Conservation (phyloP, 768 basidiomycete species). For the Nevesoporus exiguus region DNA sequence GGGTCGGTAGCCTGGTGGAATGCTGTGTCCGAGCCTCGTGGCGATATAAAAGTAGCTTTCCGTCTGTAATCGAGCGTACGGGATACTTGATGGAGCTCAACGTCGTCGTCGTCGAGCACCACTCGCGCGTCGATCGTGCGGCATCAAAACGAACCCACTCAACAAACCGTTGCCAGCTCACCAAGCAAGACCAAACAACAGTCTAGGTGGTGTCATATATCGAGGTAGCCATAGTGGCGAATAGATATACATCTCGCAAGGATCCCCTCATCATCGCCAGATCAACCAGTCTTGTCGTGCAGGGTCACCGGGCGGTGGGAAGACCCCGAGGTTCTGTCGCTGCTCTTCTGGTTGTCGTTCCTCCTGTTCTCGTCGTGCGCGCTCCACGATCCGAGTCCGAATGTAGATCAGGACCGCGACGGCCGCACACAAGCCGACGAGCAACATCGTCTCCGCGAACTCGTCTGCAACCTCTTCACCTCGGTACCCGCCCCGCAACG, state of each 20-base stretch:
- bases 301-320: constrained; percentile 63
- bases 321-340: constrained; percentile 41
- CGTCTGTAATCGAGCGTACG: neutral
- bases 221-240: neutral
- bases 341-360: constrained; percentile 36
- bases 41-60: neutral
- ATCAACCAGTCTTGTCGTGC: constrained; percentile 66
- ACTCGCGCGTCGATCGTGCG: constrained; percentile 1
- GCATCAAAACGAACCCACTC: neutral
- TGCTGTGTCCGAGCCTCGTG: neutral
- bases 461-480: constrained; percentile 68
- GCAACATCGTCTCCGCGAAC: constrained; percentile 74
- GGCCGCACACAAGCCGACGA: constrained; percentile 67
- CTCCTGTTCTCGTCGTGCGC: constrained; percentile 63
- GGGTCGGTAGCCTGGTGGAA: neutral
- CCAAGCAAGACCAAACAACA: constrained; percentile 29
- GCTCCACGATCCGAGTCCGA: constrained; percentile 72
- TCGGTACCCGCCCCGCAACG: constrained; percentile 53
- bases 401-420: constrained; percentile 77
- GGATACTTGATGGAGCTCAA: constrained; percentile 1
- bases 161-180: constrained; percentile 3
- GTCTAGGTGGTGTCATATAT: neutral
- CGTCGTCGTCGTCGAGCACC: constrained; percentile 11
- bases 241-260: constrained; percentile 4
- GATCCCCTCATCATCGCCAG: constrained; percentile 30